Base-by-base conservation (phyloP, 306 rosid genomes). In the Malus orientalis region DNA sequence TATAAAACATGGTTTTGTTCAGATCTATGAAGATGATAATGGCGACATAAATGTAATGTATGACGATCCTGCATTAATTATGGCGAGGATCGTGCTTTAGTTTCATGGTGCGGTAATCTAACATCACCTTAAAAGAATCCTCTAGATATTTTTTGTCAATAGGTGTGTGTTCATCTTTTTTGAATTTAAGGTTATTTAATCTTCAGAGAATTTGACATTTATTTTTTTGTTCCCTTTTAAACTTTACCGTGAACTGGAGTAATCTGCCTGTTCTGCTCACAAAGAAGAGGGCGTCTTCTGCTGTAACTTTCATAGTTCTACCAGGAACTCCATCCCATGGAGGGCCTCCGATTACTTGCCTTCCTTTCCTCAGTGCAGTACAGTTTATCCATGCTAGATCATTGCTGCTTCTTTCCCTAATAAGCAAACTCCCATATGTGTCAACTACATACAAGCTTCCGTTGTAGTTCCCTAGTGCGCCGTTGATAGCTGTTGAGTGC, bases 311-410 rank as follows among this genome's bases (percentile, higher is more conserved):
- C 79, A 64, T 80, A 74, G 79, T 64, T 82, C 67, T 76, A 63
- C 88, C 91, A 11, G 88, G 91, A 33, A 88, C 78, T 78, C 81
- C 85, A 82, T 91, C 96, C 98, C 97, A 94, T 58, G 98, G 97
- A 82, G 88, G 88, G 54, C 98, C 98, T 74, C 84, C 93, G 78
- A 83, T 67, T 73, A 94, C 65, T 62, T 61, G 77, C 83, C 83
- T 84, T 76, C 96, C 97, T 83, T 82, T 88, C 81, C 81, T 86
- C 78, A 89, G 75, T 64, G 93, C 86, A 76, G 84, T 82, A 71
- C 98, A 91, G 75, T 91, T 90, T 78, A 85, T 87, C 98, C 97
- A 94, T 69, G 89, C 77, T 42, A 91, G 80, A 62, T 90, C 89
- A 55, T 79, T 78, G 70, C 78, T 83, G 68, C 74, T 87, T 84